Evolutionary conservation across 805 yeast genomes (phyloP), one percentile per base, ranked within the genome.

Genomic region (Debaryomyces hansenii): DNA sequence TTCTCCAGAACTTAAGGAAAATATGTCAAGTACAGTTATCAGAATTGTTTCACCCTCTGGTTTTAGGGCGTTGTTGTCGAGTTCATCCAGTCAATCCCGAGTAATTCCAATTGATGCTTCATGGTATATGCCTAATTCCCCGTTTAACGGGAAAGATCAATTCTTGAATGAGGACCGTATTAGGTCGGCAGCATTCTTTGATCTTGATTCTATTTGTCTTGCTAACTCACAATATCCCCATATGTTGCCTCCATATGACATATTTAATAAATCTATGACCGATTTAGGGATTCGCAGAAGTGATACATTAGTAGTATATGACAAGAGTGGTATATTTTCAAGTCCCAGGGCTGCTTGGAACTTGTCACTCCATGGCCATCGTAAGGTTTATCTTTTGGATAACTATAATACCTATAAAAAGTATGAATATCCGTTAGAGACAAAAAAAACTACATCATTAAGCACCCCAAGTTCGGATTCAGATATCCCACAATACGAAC

Each of bases 331-430:
- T 2, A 83, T 87, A 51, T 90, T 92, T 63, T 84, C 96, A 36
- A 82, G 91, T 2, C 96, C 97, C 33, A 77, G 99, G 54, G 95
- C 87, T 14, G 91, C 90, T 0, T 94, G 97, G 97, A 89, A 91
- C 55, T 77, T 94, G 57, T 77, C 83, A 32, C 71, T 86, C 0
- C 89, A 87, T 63, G 92, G 92, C 6, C 97, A 91, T 63, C 67
- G 80, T 41, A 66, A 80, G 31, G 85, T 90, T 20, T 77, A 72
- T 51, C 59, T 92, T 40, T 75, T 92, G 51, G 86, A 94, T 68
- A 87, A 87, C 51, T 92, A 72, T 54, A 77, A 70, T 11, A 58
- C 57, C 18, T 88, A 85, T 62, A 70, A 77, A 50, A 51, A 60
- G 12, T 63, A 59, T 5, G 78, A 78, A 3, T 75, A 70, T 37